Conservation (phyloP, 1,139 yeast genomes). For the Neolecta irregularis region DNA sequence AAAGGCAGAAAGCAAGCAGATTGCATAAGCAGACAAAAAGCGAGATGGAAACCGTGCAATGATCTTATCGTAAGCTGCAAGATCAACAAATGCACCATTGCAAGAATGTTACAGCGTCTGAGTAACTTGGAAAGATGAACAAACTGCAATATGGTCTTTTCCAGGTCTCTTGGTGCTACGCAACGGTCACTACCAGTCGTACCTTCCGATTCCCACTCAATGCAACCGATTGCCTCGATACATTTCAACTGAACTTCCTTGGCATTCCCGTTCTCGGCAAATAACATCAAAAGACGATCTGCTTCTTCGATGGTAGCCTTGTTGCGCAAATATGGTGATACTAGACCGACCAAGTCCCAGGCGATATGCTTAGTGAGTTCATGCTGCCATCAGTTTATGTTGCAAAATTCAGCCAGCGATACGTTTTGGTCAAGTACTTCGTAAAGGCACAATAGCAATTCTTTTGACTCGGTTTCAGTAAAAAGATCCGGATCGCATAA, state of each 20-base stretch:
- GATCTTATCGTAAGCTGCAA: background rate
- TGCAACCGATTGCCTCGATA: background rate
- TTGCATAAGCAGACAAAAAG: background rate
- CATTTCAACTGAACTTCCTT: background rate
- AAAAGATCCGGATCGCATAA: background rate
- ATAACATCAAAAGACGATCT: background rate
- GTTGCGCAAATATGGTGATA: background rate
- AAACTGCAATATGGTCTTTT: background rate
- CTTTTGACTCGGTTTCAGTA: background rate
- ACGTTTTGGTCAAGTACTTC: background rate
- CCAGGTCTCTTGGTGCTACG: background rate
- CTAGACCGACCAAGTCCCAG: background rate
- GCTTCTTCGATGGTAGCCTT: background rate
- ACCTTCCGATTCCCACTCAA: background rate
- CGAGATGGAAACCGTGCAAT: background rate
- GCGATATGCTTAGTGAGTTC: background rate
- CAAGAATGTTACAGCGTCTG: background rate
- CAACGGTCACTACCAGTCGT: background rate
- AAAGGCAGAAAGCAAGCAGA: background rate
- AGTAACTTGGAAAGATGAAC: background rate
- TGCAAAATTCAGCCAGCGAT: background rate
- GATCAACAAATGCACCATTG: background rate
- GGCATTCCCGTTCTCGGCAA: background rate
- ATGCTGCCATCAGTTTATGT: background rate
- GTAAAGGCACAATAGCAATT: background rate